Percentiles rank a stretch among this genome's conserved stretches.
These are phyloP conservation scores for Peronosclerospora sorghi DNA, from an alignment of 352 stramenopile genomes.

Conservation along the genomic window DNA sequence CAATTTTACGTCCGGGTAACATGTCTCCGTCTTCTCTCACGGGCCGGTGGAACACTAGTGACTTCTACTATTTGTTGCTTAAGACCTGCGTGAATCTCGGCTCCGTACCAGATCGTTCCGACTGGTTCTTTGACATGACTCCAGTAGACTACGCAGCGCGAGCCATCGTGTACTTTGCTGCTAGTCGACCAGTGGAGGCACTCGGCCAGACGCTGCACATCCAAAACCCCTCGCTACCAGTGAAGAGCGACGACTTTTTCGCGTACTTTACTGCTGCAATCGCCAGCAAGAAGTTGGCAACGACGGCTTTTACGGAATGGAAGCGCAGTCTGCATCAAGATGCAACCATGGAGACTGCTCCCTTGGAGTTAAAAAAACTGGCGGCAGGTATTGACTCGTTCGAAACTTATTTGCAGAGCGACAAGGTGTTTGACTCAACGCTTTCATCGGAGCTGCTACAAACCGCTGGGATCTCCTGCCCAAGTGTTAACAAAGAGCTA, in stretches of 20 bases:
- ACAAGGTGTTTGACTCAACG: conserved; percentile 52
- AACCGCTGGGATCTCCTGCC: conserved; percentile 28
- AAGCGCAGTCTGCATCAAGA: conserved; percentile 22
- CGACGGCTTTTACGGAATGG: conserved; percentile 30
- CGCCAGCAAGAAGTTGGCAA: conserved; percentile 14
- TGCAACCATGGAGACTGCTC: conserved; percentile 14
- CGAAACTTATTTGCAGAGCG: conserved; percentile 49
- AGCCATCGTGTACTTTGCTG: conserved; percentile 74
- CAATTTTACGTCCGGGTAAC: conserved; percentile 84
- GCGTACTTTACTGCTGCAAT: conserved; percentile 24
- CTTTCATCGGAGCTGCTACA: conserved; percentile 35
- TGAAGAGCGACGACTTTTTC: conserved; percentile 43
- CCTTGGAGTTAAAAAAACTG: conserved; percentile 43
- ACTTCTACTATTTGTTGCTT: conserved; percentile 87
- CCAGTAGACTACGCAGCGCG: conserved; percentile 85
- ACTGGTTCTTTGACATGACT: conserved; percentile 87
- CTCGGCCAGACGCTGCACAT: conserved; percentile 69
- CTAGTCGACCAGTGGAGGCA: conserved; percentile 33
- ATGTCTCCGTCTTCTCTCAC: conserved; percentile 60
- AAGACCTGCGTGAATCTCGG: conserved; percentile 58
- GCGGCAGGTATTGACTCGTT: conserved; percentile 50
- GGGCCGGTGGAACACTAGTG: conserved; percentile 76
- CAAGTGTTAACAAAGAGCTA: conserved; percentile 26
- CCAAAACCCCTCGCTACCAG: conserved; percentile 38
- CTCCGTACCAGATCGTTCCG: conserved; percentile 40